Conservation (phyloP, 129 eudicot genomes). For the Centella asiatica region DNA sequence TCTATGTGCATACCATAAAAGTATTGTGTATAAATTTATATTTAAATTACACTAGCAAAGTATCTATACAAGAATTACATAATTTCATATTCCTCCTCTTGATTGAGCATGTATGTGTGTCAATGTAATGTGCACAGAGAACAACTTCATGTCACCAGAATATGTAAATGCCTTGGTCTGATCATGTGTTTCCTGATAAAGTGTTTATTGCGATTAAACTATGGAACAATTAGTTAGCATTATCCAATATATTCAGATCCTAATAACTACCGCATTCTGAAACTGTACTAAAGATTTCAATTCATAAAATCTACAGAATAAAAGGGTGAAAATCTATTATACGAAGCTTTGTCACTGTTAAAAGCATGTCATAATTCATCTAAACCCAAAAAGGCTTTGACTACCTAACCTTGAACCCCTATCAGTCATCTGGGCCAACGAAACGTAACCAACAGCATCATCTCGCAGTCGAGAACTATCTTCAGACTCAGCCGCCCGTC, state of each 20-base stretch:
- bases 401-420: conserved; percentile 20
- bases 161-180: not conserved
- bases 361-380: not conserved
- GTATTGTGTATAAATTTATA: not conserved
- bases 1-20: not conserved
- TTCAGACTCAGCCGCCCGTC: conserved; percentile 6
- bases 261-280: not conserved
- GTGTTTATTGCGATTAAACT: not conserved
- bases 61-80: too few relatives aligned
- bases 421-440: conserved; percentile 34
- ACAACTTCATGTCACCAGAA: too few relatives aligned
- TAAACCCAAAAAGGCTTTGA: not conserved
- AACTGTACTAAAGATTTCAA: too few relatives aligned
- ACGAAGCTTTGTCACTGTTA: too few relatives aligned
- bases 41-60: not conserved
- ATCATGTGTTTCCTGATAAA: too few relatives aligned
- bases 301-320: too few relatives aligned
- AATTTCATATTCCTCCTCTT: too few relatives aligned
- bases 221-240: too few relatives aligned
- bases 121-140: too few relatives aligned
- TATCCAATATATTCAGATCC: too few relatives aligned
- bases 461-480: conserved; percentile 5
- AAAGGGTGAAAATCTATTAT: too few relatives aligned
- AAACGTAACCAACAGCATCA: conserved; percentile 29
- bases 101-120: too few relatives aligned